Conservation (phyloP, 768 basidiomycete genomes). For the Russula foetens region DNA sequence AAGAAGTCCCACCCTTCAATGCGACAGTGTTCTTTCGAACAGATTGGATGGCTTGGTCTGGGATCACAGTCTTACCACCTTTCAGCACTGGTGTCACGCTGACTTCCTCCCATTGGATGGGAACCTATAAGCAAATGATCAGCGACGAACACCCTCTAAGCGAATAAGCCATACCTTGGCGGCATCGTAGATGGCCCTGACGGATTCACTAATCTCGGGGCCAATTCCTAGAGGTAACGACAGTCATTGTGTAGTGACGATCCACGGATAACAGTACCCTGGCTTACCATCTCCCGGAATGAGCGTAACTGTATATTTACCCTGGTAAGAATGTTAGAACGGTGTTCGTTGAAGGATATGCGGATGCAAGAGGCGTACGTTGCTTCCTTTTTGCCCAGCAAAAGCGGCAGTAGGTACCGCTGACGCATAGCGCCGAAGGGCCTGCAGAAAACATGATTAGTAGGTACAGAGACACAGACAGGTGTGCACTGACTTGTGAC, state of each 20-base stretch:
- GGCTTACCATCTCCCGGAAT: constrained; percentile 90
- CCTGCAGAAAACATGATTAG: constrained; percentile 31
- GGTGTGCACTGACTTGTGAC: constrained; percentile 36
- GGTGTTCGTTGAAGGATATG: neutral
- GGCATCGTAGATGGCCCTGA: constrained; percentile 87
- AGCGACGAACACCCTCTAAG: neutral
- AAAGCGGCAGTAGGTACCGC: constrained; percentile 81
- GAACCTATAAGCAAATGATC: constrained; percentile 56
- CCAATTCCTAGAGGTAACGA: constrained; percentile 71
- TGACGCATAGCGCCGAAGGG: constrained; percentile 58
- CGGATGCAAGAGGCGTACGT: constrained; percentile 46
- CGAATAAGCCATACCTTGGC: constrained; percentile 53
- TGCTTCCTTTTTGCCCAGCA: constrained; percentile 80
- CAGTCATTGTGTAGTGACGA: constrained; percentile 14
- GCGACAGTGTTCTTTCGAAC: constrained; percentile 98
- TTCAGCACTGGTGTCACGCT: constrained; percentile 91
- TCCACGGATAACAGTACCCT: constrained; percentile 8
- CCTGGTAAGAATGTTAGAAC: constrained; percentile 38
- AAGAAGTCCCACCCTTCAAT: constrained; percentile 65
- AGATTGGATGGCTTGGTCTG: constrained; percentile 80
- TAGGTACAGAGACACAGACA: neutral
- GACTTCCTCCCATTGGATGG: constrained; percentile 99
- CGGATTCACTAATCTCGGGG: constrained; percentile 94
- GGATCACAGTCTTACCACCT: constrained; percentile 95
- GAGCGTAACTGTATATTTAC: constrained; percentile 93